phyloP scores from a whole-genome alignment of 2,329 filamentous ascomycete species.

The Cercospora citrullina region DNA sequence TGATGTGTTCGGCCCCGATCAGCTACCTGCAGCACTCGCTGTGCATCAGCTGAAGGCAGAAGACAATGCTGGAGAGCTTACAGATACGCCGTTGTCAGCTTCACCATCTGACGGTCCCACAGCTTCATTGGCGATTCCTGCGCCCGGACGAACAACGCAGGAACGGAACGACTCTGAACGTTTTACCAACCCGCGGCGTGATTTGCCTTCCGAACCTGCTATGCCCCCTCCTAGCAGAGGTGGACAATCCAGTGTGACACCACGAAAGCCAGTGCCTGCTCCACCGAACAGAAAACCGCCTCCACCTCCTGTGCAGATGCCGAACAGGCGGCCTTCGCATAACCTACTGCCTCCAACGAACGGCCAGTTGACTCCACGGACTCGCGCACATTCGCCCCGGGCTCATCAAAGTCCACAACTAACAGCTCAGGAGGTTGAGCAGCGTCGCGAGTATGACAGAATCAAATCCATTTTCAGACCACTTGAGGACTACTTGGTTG shows the following conservation, averaged over 20 bases:
- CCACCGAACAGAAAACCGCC: conserved; percentile 38
- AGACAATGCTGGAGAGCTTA: conserved; percentile 7
- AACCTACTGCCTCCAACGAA: conserved; percentile 27
- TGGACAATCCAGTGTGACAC: conserved; percentile 18
- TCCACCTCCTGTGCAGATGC: conserved; percentile 34
- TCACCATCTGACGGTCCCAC: conserved; percentile 30
- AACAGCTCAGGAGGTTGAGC: conserved; percentile 31
- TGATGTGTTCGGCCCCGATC: conserved; percentile 23
- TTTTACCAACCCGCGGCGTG: conserved; percentile 28
- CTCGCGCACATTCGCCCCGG: conserved; percentile 26
- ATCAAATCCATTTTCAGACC: conserved; percentile 68
- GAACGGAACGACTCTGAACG: conserved; percentile 32
- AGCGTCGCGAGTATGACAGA: conserved; percentile 37
- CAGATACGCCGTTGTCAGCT: conserved; percentile 29
- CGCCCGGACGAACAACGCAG: conserved; percentile 29
- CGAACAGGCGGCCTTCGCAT: conserved; percentile 28
- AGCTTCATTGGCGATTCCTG: conserved; percentile 3
- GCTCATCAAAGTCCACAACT: conserved; percentile 31
- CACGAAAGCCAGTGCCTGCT: conserved; percentile 31
- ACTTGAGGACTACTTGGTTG: conserved; percentile 74
- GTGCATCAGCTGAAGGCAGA: background rate
- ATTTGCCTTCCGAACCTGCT: conserved; percentile 26
- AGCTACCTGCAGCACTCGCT: conserved; percentile 18
- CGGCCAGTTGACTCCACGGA: conserved; percentile 15
- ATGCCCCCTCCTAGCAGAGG: conserved; percentile 6